Conservation (phyloP, 2,329 filamentous ascomycete genomes). For the Apiospora phragmitis region DNA sequence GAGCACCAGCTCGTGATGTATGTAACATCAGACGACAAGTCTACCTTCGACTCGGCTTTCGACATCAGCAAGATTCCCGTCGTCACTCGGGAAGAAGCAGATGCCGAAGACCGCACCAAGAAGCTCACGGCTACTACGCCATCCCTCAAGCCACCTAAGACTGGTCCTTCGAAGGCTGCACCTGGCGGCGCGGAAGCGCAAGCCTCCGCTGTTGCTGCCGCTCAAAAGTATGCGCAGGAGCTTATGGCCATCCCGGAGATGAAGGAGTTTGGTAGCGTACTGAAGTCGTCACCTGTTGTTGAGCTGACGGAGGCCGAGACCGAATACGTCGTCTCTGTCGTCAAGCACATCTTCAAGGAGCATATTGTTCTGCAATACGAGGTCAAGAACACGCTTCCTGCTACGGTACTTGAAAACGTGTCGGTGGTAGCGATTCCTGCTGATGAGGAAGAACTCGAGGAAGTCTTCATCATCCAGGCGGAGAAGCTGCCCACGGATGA, state of each 20-base stretch:
- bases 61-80: slow-evolving; percentile 89
- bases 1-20: slow-evolving; percentile 98
- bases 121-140: slow-evolving; percentile 92
- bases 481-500: slow-evolving; percentile 81
- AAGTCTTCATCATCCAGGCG: slow-evolving; percentile 91
- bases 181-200: slow-evolving; percentile 70
- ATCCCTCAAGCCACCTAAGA: slow-evolving; percentile 88
- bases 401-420: slow-evolving; percentile 87
- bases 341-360: slow-evolving; percentile 98
- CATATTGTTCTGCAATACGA: slow-evolving; percentile 95
- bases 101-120: slow-evolving; percentile 94
- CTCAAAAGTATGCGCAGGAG: slow-evolving; percentile 87
- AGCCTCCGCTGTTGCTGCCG: slow-evolving; percentile 74
- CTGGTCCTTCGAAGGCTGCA: slow-evolving; percentile 72
- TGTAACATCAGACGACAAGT: slow-evolving; percentile 87
- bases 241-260: slow-evolving; percentile 88
- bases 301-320: slow-evolving; percentile 97
- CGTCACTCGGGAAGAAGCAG: slow-evolving; percentile 92
- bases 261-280: slow-evolving; percentile 81
- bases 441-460: slow-evolving; percentile 81
- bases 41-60: slow-evolving; percentile 82
- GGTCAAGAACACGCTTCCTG: slow-evolving; percentile 93
- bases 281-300: slow-evolving; percentile 85
- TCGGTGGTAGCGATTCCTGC: slow-evolving; percentile 77
- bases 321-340: slow-evolving; percentile 89